These are phyloP conservation scores for Russula olivacea DNA, from an alignment of 768 basidiomycete genomes.

Conservation along the genomic window DNA sequence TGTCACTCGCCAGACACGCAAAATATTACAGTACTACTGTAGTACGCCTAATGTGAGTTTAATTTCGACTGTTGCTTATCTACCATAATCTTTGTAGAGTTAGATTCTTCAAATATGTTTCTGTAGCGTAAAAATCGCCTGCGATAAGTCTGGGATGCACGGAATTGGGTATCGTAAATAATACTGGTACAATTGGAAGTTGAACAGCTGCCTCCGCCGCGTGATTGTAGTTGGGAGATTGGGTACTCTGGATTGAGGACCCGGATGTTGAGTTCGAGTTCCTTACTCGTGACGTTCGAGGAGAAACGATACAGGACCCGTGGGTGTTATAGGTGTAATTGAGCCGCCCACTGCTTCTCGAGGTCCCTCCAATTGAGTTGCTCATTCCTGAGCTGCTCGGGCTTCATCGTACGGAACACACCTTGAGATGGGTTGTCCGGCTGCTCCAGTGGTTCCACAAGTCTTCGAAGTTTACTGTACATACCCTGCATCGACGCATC, in stretches of 20 bases:
- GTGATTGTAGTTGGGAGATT: not conserved
- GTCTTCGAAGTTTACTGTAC: not conserved
- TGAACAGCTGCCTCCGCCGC: not conserved
- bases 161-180: not conserved
- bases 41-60: no score
- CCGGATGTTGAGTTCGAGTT: not conserved
- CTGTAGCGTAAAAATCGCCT: not conserved
- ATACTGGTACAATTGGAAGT: not conserved
- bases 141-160: not conserved
- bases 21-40: no score
- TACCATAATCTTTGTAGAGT: not conserved
- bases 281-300: not conserved
- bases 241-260: not conserved
- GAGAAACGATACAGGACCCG: not conserved
- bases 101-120: not conserved
- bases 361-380: not conserved
- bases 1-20: no score
- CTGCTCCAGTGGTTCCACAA: conserved; percentile 8
- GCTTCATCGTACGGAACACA: conserved; percentile 3
- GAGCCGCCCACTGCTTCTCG: conserved; percentile 1
- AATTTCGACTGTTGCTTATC: no score
- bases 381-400: conserved; percentile 8
- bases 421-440: conserved; percentile 9
- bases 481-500: conserved; percentile 2
- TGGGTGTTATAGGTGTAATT: not conserved